Base-by-base conservation (phyloP, 371 early-diverging fungal genomes). In the Furculomyces boomerangus region DNA sequence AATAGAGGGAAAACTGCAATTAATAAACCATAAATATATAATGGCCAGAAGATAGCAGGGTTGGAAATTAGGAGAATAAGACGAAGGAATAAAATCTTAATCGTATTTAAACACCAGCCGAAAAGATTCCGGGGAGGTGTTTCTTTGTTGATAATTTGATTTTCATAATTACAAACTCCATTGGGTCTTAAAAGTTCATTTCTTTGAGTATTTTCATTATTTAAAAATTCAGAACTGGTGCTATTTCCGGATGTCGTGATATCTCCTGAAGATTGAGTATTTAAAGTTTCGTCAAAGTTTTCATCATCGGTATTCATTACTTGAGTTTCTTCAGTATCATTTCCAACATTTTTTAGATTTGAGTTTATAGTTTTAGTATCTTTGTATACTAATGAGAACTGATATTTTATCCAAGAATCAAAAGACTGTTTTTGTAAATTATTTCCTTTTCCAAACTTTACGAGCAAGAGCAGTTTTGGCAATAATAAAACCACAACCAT, bases 1-100 rank as follows among this genome's bases (percentile, higher is more conserved):
- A 78, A 79, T 69, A 71, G 65, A 0, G 80, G 80, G 7, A 70
- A 68, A 22, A 71, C 56, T 8, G 68, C 53, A 7, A 74, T 40
- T 37, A 67, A 69, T 56, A 74, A 54, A 5, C 60, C 41, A 52
- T 68, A 71, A 10, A 59, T 40, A 41, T 69, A 77, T 2, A 73
- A 52, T 0, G 74, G 74, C 60, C 65, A 74, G 45, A 61, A 76
- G 10, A 74, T 60, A 53, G 53, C 55, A n/a, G 57, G 39, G n/a
- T 57, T 29, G 47, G 50, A 40, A 22, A 64, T 61, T 31, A 60
- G 55, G 28, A 63, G 46, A 32, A 63, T 60, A 46, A 47, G 10
- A 58, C 67, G 2, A n/a, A n/a, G n/a, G n/a, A n/a, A n/a, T n/a
- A n/a, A n/a, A n/a, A n/a, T n/a, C n/a, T n/a, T n/a, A n/a, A n/a